These are phyloP conservation scores for Collybia nuda DNA, from an alignment of 768 basidiomycete genomes.

Conservation along the genomic window DNA sequence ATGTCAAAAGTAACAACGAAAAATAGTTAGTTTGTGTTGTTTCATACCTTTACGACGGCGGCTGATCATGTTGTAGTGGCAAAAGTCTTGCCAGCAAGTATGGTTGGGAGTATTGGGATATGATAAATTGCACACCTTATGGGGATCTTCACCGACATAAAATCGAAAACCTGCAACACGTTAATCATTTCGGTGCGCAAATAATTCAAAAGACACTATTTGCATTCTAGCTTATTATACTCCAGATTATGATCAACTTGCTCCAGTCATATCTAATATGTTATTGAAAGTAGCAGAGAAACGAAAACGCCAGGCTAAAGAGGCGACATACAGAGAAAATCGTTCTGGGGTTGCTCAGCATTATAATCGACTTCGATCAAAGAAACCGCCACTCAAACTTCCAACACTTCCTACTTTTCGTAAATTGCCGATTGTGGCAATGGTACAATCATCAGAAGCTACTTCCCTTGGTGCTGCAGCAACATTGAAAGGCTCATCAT, in stretches of 20 bases:
- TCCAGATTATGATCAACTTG: constrained; percentile 30
- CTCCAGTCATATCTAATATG: constrained; percentile 20
- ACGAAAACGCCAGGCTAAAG: constrained; percentile 16
- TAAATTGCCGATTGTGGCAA: constrained; percentile 41
- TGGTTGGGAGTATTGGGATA: constrained; percentile 43
- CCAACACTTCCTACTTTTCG: constrained; percentile 51
- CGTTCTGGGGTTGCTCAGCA: constrained; percentile 37
- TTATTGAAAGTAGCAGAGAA: constrained; percentile 22
- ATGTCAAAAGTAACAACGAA: constrained; percentile 10
- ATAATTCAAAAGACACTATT: not conserved
- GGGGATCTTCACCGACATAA: constrained; percentile 35
- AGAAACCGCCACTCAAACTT: constrained; percentile 26
- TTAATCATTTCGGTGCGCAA: constrained; percentile 34
- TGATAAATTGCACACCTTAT: constrained; percentile 40
- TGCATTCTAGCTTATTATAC: not conserved
- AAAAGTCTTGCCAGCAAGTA: constrained; percentile 27
- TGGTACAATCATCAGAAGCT: constrained; percentile 28
- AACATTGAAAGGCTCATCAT: constrained; percentile 23
- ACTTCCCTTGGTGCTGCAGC: constrained; percentile 10
- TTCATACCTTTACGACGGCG: not conserved
- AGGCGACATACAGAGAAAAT: constrained; percentile 22
- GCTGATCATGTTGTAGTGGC: constrained; percentile 27
- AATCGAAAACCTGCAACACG: constrained; percentile 34
- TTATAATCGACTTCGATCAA: constrained; percentile 44
- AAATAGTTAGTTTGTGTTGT: constrained; percentile 14